Conservation (phyloP, 1,284 basidiomycete species). For the Athelia psychrophila region DNA sequence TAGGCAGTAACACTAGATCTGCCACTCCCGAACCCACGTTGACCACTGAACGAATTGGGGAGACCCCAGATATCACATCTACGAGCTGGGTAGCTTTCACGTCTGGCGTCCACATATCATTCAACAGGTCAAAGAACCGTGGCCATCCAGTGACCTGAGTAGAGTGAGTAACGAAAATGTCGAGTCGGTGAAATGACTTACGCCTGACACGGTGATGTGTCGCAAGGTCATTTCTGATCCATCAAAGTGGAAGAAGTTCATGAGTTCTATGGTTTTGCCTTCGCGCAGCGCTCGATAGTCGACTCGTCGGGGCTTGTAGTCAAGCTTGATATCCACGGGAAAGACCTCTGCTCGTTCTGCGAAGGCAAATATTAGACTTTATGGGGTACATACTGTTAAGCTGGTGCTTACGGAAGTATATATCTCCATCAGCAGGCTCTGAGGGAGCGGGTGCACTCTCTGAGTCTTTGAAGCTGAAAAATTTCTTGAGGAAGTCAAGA, state of each 20-base stretch:
- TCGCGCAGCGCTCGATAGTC: conserved; percentile 92
- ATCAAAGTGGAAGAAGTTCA: conserved; percentile 99
- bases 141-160: conserved; percentile 85
- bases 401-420: conserved; percentile 68
- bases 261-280: conserved; percentile 92
- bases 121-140: conserved; percentile 84
- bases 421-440: conserved; percentile 43
- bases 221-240: conserved; percentile 97
- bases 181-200: conserved; percentile 38
- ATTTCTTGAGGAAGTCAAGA: conserved; percentile 95
- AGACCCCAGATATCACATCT: conserved; percentile 95
- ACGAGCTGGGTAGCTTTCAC: conserved; percentile 98
- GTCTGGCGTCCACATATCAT: conserved; percentile 98
- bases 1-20: conserved; percentile 92
- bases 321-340: conserved; percentile 88
- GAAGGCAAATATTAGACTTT: not conserved
- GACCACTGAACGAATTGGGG: conserved; percentile 93
- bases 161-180: conserved; percentile 5
- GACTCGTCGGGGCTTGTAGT: conserved; percentile 97
- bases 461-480: conserved; percentile 86
- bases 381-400: not conserved
- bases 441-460: conserved; percentile 35
- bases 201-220: conserved; percentile 89
- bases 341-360: conserved; percentile 87
- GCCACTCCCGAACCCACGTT: conserved; percentile 97